These are phyloP conservation scores for Apiotrichum montevideense DNA, from an alignment of 1,284 basidiomycete genomes.

Conservation along the genomic window DNA sequence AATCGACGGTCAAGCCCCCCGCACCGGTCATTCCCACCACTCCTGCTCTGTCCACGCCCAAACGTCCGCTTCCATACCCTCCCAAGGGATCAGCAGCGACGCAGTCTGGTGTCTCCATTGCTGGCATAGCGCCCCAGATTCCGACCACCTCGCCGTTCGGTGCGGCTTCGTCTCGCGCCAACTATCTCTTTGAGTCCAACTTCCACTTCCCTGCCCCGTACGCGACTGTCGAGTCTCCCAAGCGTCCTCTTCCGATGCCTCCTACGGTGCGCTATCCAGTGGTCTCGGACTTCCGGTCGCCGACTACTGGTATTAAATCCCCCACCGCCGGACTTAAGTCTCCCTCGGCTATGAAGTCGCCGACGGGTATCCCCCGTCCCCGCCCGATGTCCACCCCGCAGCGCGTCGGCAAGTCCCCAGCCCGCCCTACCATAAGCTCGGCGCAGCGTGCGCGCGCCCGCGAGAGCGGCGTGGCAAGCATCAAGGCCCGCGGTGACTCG, in stretches of 20 bases:
- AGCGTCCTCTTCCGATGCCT: not conserved
- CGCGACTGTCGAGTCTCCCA: not conserved
- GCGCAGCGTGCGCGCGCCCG: slow-evolving; percentile 6
- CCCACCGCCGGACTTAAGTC: too few species aligned
- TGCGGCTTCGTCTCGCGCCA: slow-evolving; percentile 25
- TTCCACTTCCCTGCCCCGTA: slow-evolving; percentile 11
- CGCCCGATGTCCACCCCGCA: not conserved
- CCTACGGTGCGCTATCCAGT: not conserved
- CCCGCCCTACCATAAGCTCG: not conserved
- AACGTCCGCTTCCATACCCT: slow-evolving; percentile 8
- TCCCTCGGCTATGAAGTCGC: not conserved
- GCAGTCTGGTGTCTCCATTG: not conserved
- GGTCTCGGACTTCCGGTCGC: not conserved
- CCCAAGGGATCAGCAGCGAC: not conserved
- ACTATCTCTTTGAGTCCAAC: slow-evolving; percentile 17
- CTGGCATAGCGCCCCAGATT: slow-evolving; percentile 6
- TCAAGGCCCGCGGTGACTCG: slow-evolving; percentile 14
- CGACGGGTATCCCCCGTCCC: not conserved
- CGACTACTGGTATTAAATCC: not conserved
- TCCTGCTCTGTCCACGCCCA: slow-evolving; percentile 5
- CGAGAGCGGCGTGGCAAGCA: slow-evolving; percentile 1
- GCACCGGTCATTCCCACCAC: not conserved
- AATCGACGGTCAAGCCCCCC: slow-evolving; percentile 37
- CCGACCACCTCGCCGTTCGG: slow-evolving; percentile 24
- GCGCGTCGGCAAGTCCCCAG: slow-evolving; percentile 2